phyloP scores from a whole-genome alignment of 331 rosid species.

The Ulmus americana region DNA sequence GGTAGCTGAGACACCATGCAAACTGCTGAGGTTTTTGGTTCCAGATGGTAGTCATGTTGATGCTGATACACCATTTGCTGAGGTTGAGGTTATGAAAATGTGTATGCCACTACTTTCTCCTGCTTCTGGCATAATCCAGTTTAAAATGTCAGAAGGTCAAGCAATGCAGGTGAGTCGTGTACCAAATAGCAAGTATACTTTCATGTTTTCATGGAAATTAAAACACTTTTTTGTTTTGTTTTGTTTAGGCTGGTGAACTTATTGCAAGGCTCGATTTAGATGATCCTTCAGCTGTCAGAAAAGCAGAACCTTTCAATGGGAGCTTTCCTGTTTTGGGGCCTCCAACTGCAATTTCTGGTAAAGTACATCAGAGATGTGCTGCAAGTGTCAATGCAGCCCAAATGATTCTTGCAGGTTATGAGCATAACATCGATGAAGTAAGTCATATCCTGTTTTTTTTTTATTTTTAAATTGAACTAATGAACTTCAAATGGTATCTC shows the following conservation, averaged over 20 bases:
- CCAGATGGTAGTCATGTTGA: slow-evolving; percentile 70
- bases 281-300: slow-evolving; percentile 96
- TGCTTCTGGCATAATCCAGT: slow-evolving; percentile 84
- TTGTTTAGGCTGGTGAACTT: slow-evolving; percentile 76
- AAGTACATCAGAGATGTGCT: slow-evolving; percentile 96
- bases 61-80: slow-evolving; percentile 92
- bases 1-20: slow-evolving; percentile 96
- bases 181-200: slow-evolving; percentile 12
- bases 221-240: slow-evolving; percentile 17
- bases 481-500: background rate
- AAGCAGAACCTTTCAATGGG: slow-evolving; percentile 88
- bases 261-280: slow-evolving; percentile 91
- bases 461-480: background rate
- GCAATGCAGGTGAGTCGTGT: slow-evolving; percentile 77
- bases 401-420: slow-evolving; percentile 96
- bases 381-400: slow-evolving; percentile 79
- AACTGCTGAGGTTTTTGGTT: slow-evolving; percentile 78
- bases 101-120: slow-evolving; percentile 99
- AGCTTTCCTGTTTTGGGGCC: slow-evolving; percentile 82
- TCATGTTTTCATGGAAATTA: slow-evolving; percentile 10
- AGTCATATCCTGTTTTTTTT: slow-evolving; percentile 14
- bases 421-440: slow-evolving; percentile 91
- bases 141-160: slow-evolving; percentile 92
- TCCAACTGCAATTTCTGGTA: slow-evolving; percentile 91
- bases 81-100: slow-evolving; percentile 99